These are phyloP conservation scores for Fusarium ambrosium DNA, from an alignment of 2,329 filamentous ascomycete genomes.

Conservation along the genomic window DNA sequence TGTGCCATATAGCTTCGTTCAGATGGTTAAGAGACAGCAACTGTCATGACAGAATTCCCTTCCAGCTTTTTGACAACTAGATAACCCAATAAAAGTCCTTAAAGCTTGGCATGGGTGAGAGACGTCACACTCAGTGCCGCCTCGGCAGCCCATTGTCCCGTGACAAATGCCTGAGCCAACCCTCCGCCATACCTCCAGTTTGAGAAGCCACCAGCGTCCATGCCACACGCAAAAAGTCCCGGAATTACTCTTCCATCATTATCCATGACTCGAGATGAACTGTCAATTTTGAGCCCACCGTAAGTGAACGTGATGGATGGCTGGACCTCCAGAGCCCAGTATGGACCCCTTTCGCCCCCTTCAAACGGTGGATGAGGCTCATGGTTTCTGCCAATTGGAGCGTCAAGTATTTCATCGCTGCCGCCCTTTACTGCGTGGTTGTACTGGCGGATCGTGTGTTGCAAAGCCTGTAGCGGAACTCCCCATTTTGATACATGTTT, in stretches of 20 bases:
- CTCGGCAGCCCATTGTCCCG: constrained; percentile 22
- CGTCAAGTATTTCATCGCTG: constrained; percentile 1
- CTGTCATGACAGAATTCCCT: neutral
- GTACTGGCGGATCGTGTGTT: constrained; percentile 11
- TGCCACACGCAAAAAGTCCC: constrained; percentile 23
- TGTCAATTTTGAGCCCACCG: constrained; percentile 23
- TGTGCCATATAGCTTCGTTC: constrained; percentile 24
- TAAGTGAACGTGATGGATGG: constrained; percentile 32
- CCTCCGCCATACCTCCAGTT: constrained; percentile 31
- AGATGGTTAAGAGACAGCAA: constrained; percentile 25
- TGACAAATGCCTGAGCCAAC: constrained; percentile 26
- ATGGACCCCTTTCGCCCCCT: constrained; percentile 8
- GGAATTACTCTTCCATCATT: constrained; percentile 12
- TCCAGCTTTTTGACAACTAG: no score
- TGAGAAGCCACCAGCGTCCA: constrained; percentile 31
- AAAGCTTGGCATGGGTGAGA: constrained; percentile 11
- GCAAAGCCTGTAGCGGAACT: constrained; percentile 11
- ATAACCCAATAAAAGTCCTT: neutral
- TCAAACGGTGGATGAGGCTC: constrained; percentile 18
- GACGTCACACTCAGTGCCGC: neutral
- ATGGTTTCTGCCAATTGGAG: constrained; percentile 16
- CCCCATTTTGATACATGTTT: constrained; percentile 21
- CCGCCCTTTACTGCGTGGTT: constrained; percentile 4
- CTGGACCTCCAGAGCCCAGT: constrained; percentile 32
- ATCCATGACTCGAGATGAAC: constrained; percentile 13